Conservation (phyloP, 768 basidiomycete genomes). For the Calvatia gigantea region DNA sequence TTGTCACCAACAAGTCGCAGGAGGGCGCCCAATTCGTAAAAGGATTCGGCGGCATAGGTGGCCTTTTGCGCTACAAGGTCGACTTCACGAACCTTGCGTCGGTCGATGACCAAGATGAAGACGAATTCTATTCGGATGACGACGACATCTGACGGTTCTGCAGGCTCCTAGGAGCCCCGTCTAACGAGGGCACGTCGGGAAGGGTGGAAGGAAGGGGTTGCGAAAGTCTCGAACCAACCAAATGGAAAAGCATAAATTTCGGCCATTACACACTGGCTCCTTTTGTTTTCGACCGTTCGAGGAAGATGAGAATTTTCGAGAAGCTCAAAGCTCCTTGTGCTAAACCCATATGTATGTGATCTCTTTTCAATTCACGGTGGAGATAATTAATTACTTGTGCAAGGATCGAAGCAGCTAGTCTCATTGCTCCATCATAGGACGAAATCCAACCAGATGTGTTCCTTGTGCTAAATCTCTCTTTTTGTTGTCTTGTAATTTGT, state of each 20-base stretch:
- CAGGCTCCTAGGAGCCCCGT: slow-evolving; percentile 83
- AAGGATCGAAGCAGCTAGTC: background rate
- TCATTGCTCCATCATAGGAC: background rate
- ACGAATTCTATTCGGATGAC: slow-evolving; percentile 81
- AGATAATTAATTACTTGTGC: background rate
- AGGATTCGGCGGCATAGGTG: slow-evolving; percentile 98
- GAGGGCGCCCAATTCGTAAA: slow-evolving; percentile 98
- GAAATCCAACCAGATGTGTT: background rate
- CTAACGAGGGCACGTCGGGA: slow-evolving; percentile 61
- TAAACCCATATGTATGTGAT: slow-evolving; percentile 3
- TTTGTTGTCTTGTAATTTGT: background rate
- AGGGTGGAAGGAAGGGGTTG: slow-evolving; percentile 48
- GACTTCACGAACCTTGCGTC: slow-evolving; percentile 82
- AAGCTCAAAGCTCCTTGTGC: background rate
- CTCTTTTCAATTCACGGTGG: background rate
- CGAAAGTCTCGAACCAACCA: slow-evolving; percentile 3
- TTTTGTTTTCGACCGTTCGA: background rate
- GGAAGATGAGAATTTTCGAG: background rate
- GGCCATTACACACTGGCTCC: background rate
- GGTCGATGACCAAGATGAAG: slow-evolving; percentile 81
- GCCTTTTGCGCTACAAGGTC: slow-evolving; percentile 94
- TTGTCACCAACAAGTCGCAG: slow-evolving; percentile 94
- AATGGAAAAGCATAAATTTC: background rate
- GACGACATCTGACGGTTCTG: slow-evolving; percentile 83
- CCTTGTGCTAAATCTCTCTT: background rate